A percentile compares a stretch with the other conserved stretches of the same genome.
These are phyloP conservation scores for Penicilliopsis zonata DNA, from an alignment of 495 filamentous ascomycete genomes.

Conservation along the genomic window DNA sequence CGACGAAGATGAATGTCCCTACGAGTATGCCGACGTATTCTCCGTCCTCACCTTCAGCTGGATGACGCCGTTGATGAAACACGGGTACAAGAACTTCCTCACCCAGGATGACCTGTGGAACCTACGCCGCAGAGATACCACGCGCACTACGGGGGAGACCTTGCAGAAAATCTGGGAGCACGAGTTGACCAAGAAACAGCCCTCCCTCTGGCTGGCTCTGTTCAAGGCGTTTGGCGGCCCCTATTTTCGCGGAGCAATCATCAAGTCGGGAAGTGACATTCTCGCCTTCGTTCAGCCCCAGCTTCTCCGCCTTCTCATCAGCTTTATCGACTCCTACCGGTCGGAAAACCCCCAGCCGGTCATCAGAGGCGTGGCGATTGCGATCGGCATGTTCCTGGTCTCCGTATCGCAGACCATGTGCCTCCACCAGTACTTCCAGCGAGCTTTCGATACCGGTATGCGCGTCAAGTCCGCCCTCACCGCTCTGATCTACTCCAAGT, in stretches of 20 bases:
- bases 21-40: conserved; percentile 90
- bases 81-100: conserved; percentile 82
- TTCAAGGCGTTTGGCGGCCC: conserved; percentile 76
- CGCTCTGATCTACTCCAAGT: conserved; percentile 85
- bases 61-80: conserved; percentile 98
- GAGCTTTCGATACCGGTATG: conserved; percentile 93
- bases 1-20: conserved; percentile 87
- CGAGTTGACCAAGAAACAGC: conserved; percentile 62
- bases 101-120: conserved; percentile 98
- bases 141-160: conserved; percentile 48
- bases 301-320: conserved; percentile 71
- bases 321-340: conserved; percentile 73
- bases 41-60: conserved; percentile 90
- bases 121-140: conserved; percentile 68
- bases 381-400: conserved; percentile 82
- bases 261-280: conserved; percentile 76
- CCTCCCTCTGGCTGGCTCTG: conserved; percentile 86
- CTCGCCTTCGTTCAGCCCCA: conserved; percentile 89
- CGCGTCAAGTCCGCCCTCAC: conserved; percentile 83
- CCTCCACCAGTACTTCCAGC: conserved; percentile 93
- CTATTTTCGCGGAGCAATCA: conserved; percentile 65
- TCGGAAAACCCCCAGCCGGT: conserved; percentile 57
- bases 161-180: conserved; percentile 69
- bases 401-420: conserved; percentile 71
- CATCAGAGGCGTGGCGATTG: conserved; percentile 75